Base-by-base conservation (phyloP, 1,139 yeast genomes). In the Geotrichum europaeum region DNA sequence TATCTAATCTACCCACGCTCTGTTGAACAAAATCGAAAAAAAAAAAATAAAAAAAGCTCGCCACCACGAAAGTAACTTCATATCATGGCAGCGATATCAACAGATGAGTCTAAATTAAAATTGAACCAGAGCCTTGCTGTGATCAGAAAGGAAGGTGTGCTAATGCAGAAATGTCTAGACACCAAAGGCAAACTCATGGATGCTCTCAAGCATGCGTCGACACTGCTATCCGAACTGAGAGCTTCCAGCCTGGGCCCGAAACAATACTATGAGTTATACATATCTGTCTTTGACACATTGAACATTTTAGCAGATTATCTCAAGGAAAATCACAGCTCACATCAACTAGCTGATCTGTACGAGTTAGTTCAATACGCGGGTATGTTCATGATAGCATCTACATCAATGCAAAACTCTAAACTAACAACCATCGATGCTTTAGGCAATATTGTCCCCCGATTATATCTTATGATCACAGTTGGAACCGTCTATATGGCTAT, bases 351-450 rank as follows among this genome's bases (percentile, higher is more conserved):
- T 0, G 98, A 94, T 72, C 78, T 94, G 61, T 94, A 94, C 71
- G 98, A 94, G 70, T 79, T 94, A 72, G 98, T 94, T 4, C 99
- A 94, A 73, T 94, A 94, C 72, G 91, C 97, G 1, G 97, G 62
- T 60, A 55, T 45, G 62, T 60, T 40, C 13, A 13, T 32, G 18
- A 4, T 4, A 15, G 13, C 24, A 36, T 36, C n/a, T 40, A n/a
- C 9, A n/a, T n/a, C 47, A 5, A 15, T 36, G 43, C 43, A 40
- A 40, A n/a, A 40, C 43, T 36, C 43, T 15, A 40, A 40, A 5
- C 24, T 18, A 51, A 51, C 51, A 22, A 20, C 13, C 24, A 50
- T 55, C 49, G 28, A 45, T 50, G 40, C 13, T 55, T 25, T 56
- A 60, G 62, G 79, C 15, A 92, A 91, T 73, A 89, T 94, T 51